Base-by-base conservation (phyloP, 2,329 filamentous ascomycete species). In the Curvularia eragrostidis region DNA sequence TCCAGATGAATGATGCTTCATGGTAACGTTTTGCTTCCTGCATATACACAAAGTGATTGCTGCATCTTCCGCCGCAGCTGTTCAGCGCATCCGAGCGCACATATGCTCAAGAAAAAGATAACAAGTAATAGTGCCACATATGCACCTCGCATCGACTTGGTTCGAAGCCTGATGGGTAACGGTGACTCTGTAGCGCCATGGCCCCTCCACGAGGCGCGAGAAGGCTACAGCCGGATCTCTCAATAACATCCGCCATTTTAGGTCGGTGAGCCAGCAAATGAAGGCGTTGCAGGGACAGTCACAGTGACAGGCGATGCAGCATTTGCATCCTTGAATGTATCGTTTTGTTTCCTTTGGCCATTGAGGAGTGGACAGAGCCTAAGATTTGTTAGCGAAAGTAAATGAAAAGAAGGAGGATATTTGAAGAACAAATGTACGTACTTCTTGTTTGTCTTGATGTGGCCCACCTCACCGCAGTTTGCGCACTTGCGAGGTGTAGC, bases 371-470 rank as follows among this genome's bases (percentile, higher is more conserved):
- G 75, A 51, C 75, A 77, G 58, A 77, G 73, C 49, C 74, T 77
- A 21, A n/a, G 13, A 3, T 21, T 15, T 48, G 61, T 74, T 65
- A 75, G 67, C 55, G 51, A 59, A 28, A 18, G 26, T 7, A 4
- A 23, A 38, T n/a, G 30, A 43, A 53, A 52, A 38, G 23, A 48
- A 52, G 43, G 23, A 3, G 13, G 15, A 9, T 24, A 3, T 34
- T 13, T 42, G 21, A 30, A n/a, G 23, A 43, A 43, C 2, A 15
- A n/a, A 15, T n/a, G 2, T 21, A 48, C 66, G 48, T 59, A 95
- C 92, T 97, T 98, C 82, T 97, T 96, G 83, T 98, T 98, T 47
- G 94, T 98, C 80, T 97, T 97, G 83, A 99, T 99, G 74, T 99
- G 95, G 30, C 95, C 95, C 53, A 96, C 90, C 77, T 95, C 91